Evolutionary conservation across 176 grass and related monocot genomes (phyloP).

Genomic region (Carex parvula): DNA sequence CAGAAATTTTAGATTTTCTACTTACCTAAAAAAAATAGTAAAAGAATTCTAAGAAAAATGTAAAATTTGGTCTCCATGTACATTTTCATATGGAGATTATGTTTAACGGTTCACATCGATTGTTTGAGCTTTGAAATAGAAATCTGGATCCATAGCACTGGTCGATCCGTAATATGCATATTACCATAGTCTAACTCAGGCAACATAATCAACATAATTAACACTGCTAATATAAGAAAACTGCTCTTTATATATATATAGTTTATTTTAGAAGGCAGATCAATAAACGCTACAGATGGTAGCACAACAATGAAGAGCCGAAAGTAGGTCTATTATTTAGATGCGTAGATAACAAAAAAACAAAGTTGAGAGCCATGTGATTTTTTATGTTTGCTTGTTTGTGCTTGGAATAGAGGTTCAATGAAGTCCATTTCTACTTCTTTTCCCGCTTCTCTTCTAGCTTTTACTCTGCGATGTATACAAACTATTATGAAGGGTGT

Average conservation of each 20-base stretch:
- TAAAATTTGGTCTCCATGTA: no score
- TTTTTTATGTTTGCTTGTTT: slow-evolving; percentile 1
- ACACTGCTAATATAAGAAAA: not conserved
- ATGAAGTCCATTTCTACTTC: not conserved
- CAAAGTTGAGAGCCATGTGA: not conserved
- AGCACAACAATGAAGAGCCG: not conserved
- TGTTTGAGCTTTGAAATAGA: no score
- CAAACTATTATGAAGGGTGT: not conserved
- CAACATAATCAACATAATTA: not conserved
- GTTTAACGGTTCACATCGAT: no score
- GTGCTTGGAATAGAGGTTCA: not conserved
- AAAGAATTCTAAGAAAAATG: no score
- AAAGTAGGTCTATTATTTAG: not conserved
- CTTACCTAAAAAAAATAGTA: no score
- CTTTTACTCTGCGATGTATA: not conserved
- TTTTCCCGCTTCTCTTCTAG: not conserved
- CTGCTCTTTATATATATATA: not conserved
- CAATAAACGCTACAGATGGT: not conserved
- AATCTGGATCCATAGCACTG: no score
- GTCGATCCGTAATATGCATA: no score
- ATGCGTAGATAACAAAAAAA: not conserved
- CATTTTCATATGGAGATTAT: no score
- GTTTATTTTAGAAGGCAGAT: not conserved
- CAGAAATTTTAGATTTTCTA: no score
- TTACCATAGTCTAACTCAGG: no score